Base-by-base conservation (phyloP, 2,329 filamentous ascomycete genomes). In the Hymenoscyphus fraxineus region DNA sequence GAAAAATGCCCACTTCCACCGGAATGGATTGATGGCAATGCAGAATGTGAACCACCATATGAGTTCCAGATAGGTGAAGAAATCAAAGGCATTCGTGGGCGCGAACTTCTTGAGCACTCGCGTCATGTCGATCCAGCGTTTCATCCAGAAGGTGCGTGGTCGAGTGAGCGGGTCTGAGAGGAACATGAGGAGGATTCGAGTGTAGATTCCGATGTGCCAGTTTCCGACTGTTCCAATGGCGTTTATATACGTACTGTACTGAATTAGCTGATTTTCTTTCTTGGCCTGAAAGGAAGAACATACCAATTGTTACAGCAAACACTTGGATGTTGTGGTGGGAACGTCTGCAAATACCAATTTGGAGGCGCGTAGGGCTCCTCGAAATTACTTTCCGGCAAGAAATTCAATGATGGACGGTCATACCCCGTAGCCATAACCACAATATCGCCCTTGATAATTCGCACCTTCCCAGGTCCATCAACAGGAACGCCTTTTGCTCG, bases 161-260 rank as follows among this genome's bases (percentile, higher is more conserved):
- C 90, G 83, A 0, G 91, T 88, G 27, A 94, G 78, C 0, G 91
- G 91, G 72, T 96, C 92, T 15, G 89, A 82, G 62, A 96, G 82
- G 74, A 95, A 95, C 91, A 95, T 94, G 70, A 96, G 84, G 6
- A 96, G 80, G 67, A 96, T 89, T 5, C 92, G 83, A 0, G 91
- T 96, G 78, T 95, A 96, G 71, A 96, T 94, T 4, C 92, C 92
- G 57, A 96, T 94, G 72, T 96, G 92, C 83, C 90, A 94, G 76
- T 95, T 93, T 0, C 92, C 90, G 1, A 95, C 90, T 0, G 89
- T 90, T 0, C 91, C 91, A 64, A 95, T 93, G 3, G 88, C 91
- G 62, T 89, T 87, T 63, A 93, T 80, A 69, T 93, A 96, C 0
- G 91, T 95, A 58, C 60, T 64, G 44, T 35, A n/a, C 35, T 61